Evolutionary conservation across 345 rosid species (phyloP), one percentile per base, ranked within the genome.

Genomic region (Eucalyptus camaldulensis): DNA sequence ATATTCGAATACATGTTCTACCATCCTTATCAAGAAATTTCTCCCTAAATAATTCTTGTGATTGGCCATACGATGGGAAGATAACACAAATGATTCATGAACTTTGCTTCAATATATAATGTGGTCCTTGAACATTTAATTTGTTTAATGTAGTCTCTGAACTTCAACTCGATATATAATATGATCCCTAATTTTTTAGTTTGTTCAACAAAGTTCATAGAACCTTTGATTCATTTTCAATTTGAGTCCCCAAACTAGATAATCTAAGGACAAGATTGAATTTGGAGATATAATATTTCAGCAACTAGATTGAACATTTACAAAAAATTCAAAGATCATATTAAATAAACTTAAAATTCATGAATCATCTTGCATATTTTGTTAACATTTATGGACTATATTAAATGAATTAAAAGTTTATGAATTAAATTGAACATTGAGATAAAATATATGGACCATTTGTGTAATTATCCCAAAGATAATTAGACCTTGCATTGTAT

Each of bases 61-160:
- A 62, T 62, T 62, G 33, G 33, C 17, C 33, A 10, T 24, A 56
- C 62, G 10, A 10, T 24, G 29, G 12, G 62, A 56, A 56, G 58
- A 56, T 56, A 25, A 24, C 29, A 56, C 62, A 56, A 24, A 56
- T 24, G 13, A 22, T 56, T 22, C 29, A 4, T 56, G 13, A 56
- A 56, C 62, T 22, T 56, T 56, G 1, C 11, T 9, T 22, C 2
- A 4, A 56, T 51, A 22, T 56, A 22, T 56, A 56, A 56, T 56
- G 13, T 24, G 29, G 8, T 56, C 62, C 6, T 0, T 10, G 1
- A 56, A 56, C 62, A 21, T 56, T 56, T 56, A 9, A 21, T 56
- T 2, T 9, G 12, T 56, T 56, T 10, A 24, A 10, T 56, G 62
- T 2, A 8, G 6, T 56, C 13, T 13, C 0, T 5, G 3, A 24